Evolutionary conservation across 768 basidiomycete species (phyloP).

Genomic region (Rhodosporidiobolus sp.): DNA sequence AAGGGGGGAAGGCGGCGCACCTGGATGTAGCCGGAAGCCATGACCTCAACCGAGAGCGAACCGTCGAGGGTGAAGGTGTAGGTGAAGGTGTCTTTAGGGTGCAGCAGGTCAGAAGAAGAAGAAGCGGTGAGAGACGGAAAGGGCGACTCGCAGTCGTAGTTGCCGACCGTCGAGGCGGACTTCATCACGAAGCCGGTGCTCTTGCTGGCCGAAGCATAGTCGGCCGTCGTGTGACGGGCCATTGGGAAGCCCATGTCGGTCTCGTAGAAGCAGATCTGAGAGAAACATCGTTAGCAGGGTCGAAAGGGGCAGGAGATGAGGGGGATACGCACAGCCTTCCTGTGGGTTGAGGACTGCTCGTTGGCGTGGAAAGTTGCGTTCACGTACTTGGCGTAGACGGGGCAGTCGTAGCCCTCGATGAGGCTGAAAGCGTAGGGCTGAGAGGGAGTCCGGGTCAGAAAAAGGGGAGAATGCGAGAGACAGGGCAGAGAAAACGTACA

Average conservation of each 20-base stretch:
- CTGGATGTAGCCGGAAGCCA: slow-evolving; percentile 33
- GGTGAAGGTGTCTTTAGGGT: slow-evolving; percentile 1
- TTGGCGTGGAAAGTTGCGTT: slow-evolving; percentile 45
- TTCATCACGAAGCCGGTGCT: slow-evolving; percentile 39
- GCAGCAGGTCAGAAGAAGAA: not conserved
- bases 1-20: too few species aligned
- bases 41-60: slow-evolving; percentile 29
- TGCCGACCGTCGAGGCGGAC: slow-evolving; percentile 39
- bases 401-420: slow-evolving; percentile 47
- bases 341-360: too few species aligned
- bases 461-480: too few species aligned
- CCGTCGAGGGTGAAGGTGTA: slow-evolving; percentile 42
- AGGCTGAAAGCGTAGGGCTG: slow-evolving; percentile 46
- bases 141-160: slow-evolving; percentile 21
- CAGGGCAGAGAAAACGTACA: too few species aligned
- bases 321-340: not conserved
- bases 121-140: not conserved
- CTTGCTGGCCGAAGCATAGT: slow-evolving; percentile 43
- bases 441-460: slow-evolving; percentile 11
- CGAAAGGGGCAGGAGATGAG: not conserved
- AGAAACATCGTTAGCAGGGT: not conserved
- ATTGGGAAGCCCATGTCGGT: slow-evolving; percentile 43
- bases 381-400: slow-evolving; percentile 44
- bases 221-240: slow-evolving; percentile 41
- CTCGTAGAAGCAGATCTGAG: slow-evolving; percentile 39